Conservation (phyloP, 805 yeast species). For the Candida xiaguanensis region DNA sequence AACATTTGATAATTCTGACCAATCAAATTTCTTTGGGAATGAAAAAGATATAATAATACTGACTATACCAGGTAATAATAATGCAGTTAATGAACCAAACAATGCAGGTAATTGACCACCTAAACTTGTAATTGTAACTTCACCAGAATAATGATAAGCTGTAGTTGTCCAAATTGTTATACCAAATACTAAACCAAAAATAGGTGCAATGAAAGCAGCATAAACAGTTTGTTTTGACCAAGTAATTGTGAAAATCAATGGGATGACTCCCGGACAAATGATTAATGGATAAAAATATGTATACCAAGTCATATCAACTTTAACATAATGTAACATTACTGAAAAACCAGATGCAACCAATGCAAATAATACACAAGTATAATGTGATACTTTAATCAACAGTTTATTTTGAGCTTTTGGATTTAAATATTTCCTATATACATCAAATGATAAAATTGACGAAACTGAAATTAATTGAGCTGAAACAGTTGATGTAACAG, state of each 20-base stretch:
- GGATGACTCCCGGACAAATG: constrained; percentile 38
- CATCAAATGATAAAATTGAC: constrained; percentile 43
- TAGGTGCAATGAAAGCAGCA: constrained; percentile 30
- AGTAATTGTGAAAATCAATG: constrained; percentile 29
- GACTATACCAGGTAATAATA: constrained; percentile 28
- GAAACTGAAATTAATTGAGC: constrained; percentile 40
- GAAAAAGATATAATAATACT: constrained; percentile 23
- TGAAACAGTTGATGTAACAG: constrained; percentile 40
- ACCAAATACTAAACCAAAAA: constrained; percentile 26
- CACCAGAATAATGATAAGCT: constrained; percentile 25
- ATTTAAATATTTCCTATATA: constrained; percentile 42
- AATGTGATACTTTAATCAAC: constrained; percentile 40
- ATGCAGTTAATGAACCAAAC: constrained; percentile 30
- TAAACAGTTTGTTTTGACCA: constrained; percentile 28
- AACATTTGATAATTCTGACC: constrained; percentile 22
- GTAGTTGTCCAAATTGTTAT: constrained; percentile 29
- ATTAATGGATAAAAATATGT: constrained; percentile 33
- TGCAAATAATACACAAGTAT: constrained; percentile 37
- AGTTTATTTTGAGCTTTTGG: constrained; percentile 40
- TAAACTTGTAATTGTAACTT: constrained; percentile 20
- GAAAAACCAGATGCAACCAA: constrained; percentile 36
- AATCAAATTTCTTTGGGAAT: constrained; percentile 26
- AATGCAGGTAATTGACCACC: constrained; percentile 33
- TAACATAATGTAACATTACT: constrained; percentile 29
- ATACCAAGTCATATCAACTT: constrained; percentile 26